Conservation (phyloP, 2,329 filamentous ascomycete genomes). For the Ramichloridium luteum region DNA sequence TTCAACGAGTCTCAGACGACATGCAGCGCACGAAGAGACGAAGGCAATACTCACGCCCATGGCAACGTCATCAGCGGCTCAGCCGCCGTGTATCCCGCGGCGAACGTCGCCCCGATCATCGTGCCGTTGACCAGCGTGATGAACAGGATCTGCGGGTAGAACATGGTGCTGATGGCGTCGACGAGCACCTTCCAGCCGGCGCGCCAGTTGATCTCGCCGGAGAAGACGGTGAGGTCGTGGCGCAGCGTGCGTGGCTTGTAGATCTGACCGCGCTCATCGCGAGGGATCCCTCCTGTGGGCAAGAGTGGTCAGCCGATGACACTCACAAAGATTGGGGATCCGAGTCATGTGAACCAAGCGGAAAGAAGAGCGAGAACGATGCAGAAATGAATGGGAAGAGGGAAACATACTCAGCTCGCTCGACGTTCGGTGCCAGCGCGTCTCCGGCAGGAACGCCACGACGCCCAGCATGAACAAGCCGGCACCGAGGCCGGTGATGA, state of each 20-base stretch:
- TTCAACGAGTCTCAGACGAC: too few species aligned
- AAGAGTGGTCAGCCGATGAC: too few species aligned
- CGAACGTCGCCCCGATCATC: constrained; percentile 9
- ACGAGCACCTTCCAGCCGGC: constrained; percentile 7
- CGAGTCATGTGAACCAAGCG: too few species aligned
- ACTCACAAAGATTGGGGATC: too few species aligned
- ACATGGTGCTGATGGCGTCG: constrained; percentile 12
- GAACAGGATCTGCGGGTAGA: constrained; percentile 13
- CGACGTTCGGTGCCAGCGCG: constrained; percentile 10
- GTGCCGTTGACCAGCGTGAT: constrained; percentile 12
- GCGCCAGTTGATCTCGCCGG: constrained; percentile 6
- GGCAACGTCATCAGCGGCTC: constrained; percentile 6
- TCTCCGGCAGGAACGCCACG: constrained; percentile 12
- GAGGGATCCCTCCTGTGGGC: constrained; percentile 1
- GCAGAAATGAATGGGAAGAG: too few species aligned
- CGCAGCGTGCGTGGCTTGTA: constrained; percentile 7
- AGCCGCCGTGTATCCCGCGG: constrained; percentile 7
- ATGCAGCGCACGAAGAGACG: too few species aligned
- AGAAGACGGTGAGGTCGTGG: constrained; percentile 10
- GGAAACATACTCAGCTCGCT: constrained; percentile 2
- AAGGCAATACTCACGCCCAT: constrained; percentile 1
- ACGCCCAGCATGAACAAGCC: constrained; percentile 8
- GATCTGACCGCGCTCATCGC: not conserved
- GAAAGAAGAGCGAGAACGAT: too few species aligned
- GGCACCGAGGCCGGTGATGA: constrained; percentile 8